phyloP scores from a whole-genome alignment of 2,329 filamentous ascomycete genomes.

The Thelonectria blattea region DNA sequence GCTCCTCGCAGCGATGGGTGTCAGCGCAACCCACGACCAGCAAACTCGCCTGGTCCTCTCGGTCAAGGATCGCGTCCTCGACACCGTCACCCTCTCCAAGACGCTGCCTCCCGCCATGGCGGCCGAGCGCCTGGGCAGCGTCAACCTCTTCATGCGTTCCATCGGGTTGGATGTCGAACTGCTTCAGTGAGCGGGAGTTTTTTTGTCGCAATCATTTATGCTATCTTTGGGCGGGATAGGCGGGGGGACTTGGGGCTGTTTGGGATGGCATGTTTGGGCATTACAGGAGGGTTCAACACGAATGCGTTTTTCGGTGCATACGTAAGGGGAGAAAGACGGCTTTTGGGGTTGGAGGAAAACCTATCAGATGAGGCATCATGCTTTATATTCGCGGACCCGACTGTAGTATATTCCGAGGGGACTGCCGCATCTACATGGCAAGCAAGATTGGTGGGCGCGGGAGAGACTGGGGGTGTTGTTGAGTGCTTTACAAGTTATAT shows the following conservation, averaged over 20 bases:
- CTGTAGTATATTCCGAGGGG: constrained; percentile 33
- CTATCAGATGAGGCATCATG: constrained; percentile 10
- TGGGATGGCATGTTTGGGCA: constrained; percentile 37
- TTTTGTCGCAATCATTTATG: constrained; percentile 23
- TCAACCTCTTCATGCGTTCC: constrained; percentile 98
- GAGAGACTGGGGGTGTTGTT: neutral
- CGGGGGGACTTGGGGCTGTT: constrained; percentile 31
- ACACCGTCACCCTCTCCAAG: constrained; percentile 88
- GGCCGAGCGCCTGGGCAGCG: constrained; percentile 82
- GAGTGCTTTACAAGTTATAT: neutral
- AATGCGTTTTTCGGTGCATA: constrained; percentile 26
- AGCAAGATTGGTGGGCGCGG: constrained; percentile 24
- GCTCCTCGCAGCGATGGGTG: constrained; percentile 92
- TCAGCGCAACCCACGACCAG: constrained; percentile 90
- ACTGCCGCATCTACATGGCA: constrained; percentile 23
- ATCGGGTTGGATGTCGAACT: constrained; percentile 97
- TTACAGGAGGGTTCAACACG: constrained; percentile 26
- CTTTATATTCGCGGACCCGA: constrained; percentile 21
- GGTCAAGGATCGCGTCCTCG: constrained; percentile 97
- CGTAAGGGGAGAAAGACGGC: constrained; percentile 23
- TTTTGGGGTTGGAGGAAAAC: constrained; percentile 31
- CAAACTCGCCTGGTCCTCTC: constrained; percentile 93
- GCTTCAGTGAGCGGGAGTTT: constrained; percentile 46
- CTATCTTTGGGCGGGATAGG: constrained; percentile 23
- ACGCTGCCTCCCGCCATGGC: constrained; percentile 87